These are phyloP conservation scores for Westerdykella sp. DNA, from an alignment of 2,329 filamentous ascomycete species.

Conservation along the genomic window DNA sequence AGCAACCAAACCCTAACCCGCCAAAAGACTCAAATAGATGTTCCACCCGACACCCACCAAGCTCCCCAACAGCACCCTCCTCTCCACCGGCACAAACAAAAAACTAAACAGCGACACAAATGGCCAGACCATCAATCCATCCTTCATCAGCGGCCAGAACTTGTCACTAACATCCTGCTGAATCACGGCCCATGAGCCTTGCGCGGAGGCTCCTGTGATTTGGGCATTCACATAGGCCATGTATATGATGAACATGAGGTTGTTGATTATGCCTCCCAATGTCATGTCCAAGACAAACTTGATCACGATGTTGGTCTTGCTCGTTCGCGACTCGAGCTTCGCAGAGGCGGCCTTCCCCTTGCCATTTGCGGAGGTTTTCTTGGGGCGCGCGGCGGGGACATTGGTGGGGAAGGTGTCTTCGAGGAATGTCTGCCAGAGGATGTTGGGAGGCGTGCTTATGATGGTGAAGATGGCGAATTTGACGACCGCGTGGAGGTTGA, in stretches of 20 bases:
- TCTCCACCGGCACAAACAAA: slow-evolving; percentile 63
- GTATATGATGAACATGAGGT: slow-evolving; percentile 55
- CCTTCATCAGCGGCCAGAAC: slow-evolving; percentile 50
- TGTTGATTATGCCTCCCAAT: slow-evolving; percentile 60
- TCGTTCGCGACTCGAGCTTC: slow-evolving; percentile 34
- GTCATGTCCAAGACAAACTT: slow-evolving; percentile 68
- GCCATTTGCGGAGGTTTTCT: slow-evolving; percentile 19
- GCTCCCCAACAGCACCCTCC: slow-evolving; percentile 64
- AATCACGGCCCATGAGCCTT: slow-evolving; percentile 27
- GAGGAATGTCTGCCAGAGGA: slow-evolving; percentile 76
- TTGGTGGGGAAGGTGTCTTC: slow-evolving; percentile 66
- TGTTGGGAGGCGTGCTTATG: slow-evolving; percentile 73
- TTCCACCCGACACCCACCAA: slow-evolving; percentile 68
- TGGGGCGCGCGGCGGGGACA: slow-evolving; percentile 30
- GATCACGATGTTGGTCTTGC: slow-evolving; percentile 57
- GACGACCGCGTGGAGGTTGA: slow-evolving; percentile 63
- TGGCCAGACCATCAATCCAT: slow-evolving; percentile 70
- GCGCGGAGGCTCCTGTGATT: slow-evolving; percentile 25
- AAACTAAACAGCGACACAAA: slow-evolving; percentile 65
- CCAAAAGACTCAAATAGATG: slow-evolving; percentile 64
- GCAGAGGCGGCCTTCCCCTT: slow-evolving; percentile 16
- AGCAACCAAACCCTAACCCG: slow-evolving; percentile 4
- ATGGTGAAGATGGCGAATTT: slow-evolving; percentile 72
- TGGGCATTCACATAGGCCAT: slow-evolving; percentile 46
- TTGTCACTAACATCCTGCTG: slow-evolving; percentile 40